A percentile compares a stretch with the other conserved stretches of the same genome.
These are phyloP conservation scores for Pharus latifolius DNA, from an alignment of 176 grass and related monocot species.

Conservation along the genomic window DNA sequence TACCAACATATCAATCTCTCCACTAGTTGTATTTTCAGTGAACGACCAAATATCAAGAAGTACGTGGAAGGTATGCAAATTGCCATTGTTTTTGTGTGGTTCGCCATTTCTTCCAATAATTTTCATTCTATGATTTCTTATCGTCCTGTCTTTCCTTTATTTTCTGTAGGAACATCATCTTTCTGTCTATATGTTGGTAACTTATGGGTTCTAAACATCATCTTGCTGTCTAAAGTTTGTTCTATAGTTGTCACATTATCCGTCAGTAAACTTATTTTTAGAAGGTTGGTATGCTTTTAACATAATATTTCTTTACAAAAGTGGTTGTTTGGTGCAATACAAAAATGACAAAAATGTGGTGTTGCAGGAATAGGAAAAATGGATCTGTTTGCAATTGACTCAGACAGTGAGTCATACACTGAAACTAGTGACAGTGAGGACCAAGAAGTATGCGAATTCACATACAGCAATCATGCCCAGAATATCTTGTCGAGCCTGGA, in stretches of 20 bases:
- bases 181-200: background rate
- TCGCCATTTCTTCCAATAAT: background rate
- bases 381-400: conserved; percentile 61
- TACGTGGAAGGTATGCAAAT: conserved; percentile 9
- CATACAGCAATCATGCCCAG: conserved; percentile 49
- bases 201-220: background rate
- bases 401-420: conserved; percentile 51
- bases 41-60: background rate
- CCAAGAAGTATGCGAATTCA: conserved; percentile 54
- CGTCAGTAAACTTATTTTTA: background rate
- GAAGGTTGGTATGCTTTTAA: conserved; percentile 5
- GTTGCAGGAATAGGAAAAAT: conserved; percentile 37
- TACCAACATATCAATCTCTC: conserved; percentile 8
- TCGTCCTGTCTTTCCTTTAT: background rate
- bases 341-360: conserved; percentile 4
- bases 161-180: background rate
- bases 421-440: conserved; percentile 86
- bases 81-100: background rate
- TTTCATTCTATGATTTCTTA: background rate
- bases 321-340: background rate
- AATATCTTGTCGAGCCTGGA: conserved; percentile 75
- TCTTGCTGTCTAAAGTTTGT: conserved; percentile 5
- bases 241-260: conserved; percentile 2
- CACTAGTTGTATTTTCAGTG: background rate
- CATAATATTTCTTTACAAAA: background rate